A percentile compares a stretch with the other conserved stretches of the same genome.
Evolutionary conservation across 179 eudicot species (phyloP).

Genomic region (Gypsophila paniculata): DNA sequence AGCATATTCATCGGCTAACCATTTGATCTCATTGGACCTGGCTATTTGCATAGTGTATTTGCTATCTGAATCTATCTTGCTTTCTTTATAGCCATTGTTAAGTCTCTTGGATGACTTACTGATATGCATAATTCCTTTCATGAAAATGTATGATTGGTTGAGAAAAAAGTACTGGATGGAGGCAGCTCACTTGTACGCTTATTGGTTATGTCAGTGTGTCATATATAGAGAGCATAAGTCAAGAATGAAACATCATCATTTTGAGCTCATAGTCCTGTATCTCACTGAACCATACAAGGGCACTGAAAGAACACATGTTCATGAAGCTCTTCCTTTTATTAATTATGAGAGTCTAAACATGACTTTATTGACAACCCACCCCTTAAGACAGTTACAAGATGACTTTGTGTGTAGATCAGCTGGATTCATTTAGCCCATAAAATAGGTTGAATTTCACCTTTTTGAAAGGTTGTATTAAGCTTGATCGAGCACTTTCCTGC

Average conservation of each 20-base stretch:
- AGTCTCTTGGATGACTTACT: background rate
- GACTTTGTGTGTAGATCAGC: background rate
- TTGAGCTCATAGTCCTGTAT: background rate
- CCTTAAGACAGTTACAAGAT: background rate
- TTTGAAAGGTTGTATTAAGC: background rate
- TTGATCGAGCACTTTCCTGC: constrained; percentile 4
- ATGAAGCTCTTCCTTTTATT: background rate
- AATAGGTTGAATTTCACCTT: background rate
- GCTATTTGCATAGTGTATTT: background rate
- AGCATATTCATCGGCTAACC: background rate
- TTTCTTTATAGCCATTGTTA: background rate
- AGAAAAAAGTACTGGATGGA: background rate
- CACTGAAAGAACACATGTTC: background rate
- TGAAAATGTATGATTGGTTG: background rate
- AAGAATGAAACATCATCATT: background rate
- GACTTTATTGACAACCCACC: background rate
- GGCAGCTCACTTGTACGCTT: background rate
- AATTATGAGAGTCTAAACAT: background rate
- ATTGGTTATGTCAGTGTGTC: background rate
- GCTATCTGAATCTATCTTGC: background rate
- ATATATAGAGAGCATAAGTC: background rate
- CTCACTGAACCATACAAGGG: background rate
- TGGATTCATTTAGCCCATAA: background rate
- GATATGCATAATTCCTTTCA: background rate
- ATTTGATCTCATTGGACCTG: background rate